Conservation (phyloP, 495 filamentous ascomycete genomes). For the Aspergillus panamensis region DNA sequence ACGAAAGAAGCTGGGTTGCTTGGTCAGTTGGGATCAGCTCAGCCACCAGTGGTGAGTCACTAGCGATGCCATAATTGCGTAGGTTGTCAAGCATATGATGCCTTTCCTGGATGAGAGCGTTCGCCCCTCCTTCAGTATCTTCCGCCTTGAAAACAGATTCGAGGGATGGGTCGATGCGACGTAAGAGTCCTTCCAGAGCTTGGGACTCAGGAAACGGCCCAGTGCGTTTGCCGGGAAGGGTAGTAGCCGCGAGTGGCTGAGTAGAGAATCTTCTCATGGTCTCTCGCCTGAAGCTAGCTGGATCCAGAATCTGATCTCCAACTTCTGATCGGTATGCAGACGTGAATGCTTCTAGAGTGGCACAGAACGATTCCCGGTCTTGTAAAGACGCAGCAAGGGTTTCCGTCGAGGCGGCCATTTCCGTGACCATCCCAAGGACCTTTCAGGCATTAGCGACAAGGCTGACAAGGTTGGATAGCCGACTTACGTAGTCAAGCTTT, state of each 20-base stretch:
- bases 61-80: constrained; percentile 25
- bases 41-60: constrained; percentile 32
- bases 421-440: constrained; percentile 32
- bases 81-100: constrained; percentile 28
- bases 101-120: constrained; percentile 32
- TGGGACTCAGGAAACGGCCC: constrained; percentile 24
- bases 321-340: constrained; percentile 34
- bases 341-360: constrained; percentile 34
- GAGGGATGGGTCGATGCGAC: constrained; percentile 35
- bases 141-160: constrained; percentile 32
- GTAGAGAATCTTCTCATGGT: constrained; percentile 32
- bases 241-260: constrained; percentile 20
- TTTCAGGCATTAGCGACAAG: constrained; percentile 17
- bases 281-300: constrained; percentile 29
- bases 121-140: constrained; percentile 20
- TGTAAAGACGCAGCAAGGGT: constrained; percentile 28
- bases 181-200: constrained; percentile 34
- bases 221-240: constrained; percentile 17
- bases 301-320: constrained; percentile 21
- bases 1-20: constrained; percentile 34
- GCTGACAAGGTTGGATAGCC: neutral
- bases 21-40: constrained; percentile 30
- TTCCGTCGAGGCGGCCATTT: constrained; percentile 38
- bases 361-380: constrained; percentile 37
- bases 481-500: constrained; percentile 36